Percentiles rank a stretch among this genome's conserved stretches.
Conservation (phyloP, 768 basidiomycete species). For the Boletales sp. region DNA sequence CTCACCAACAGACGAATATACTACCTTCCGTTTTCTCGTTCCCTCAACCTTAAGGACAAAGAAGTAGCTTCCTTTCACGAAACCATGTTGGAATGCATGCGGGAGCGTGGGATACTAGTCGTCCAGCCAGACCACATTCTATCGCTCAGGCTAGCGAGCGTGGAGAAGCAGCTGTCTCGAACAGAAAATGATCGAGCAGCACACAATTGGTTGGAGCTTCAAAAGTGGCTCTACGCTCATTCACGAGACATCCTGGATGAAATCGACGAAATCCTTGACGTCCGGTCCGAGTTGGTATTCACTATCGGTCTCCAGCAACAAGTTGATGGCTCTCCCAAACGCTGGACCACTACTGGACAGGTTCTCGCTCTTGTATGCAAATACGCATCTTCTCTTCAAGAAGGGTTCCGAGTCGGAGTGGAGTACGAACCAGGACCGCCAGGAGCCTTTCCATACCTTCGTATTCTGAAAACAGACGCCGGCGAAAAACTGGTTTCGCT, state of each 20-base stretch:
- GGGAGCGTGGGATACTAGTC: too few relatives aligned
- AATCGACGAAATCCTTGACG: too few relatives aligned
- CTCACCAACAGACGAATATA: slow-evolving; percentile 27
- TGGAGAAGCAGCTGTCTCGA: slow-evolving; percentile 2
- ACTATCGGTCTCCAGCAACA: slow-evolving; percentile 36
- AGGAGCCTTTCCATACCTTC: not conserved
- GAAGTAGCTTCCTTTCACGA: slow-evolving; percentile 5
- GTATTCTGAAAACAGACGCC: not conserved
- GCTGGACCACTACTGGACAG: slow-evolving; percentile 40
- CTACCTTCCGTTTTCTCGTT: slow-evolving; percentile 46
- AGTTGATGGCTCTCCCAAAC: slow-evolving; percentile 37
- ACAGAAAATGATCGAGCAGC: slow-evolving; percentile 17
- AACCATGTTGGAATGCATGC: slow-evolving; percentile 3
- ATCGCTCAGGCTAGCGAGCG: slow-evolving; percentile 41
- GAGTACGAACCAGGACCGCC: not conserved
- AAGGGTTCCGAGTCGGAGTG: not conserved
- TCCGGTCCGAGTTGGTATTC: slow-evolving; percentile 38
- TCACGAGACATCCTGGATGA: too few relatives aligned
- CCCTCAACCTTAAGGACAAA: slow-evolving; percentile 22
- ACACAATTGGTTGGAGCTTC: slow-evolving; percentile 12
- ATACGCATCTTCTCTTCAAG: not conserved
- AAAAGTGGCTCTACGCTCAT: not conserved
- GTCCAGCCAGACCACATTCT: too few relatives aligned
- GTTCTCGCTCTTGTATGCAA: slow-evolving; percentile 22
- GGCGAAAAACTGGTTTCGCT: not conserved